Base-by-base conservation (phyloP, 768 basidiomycete species). In the Auricularia sp. region DNA sequence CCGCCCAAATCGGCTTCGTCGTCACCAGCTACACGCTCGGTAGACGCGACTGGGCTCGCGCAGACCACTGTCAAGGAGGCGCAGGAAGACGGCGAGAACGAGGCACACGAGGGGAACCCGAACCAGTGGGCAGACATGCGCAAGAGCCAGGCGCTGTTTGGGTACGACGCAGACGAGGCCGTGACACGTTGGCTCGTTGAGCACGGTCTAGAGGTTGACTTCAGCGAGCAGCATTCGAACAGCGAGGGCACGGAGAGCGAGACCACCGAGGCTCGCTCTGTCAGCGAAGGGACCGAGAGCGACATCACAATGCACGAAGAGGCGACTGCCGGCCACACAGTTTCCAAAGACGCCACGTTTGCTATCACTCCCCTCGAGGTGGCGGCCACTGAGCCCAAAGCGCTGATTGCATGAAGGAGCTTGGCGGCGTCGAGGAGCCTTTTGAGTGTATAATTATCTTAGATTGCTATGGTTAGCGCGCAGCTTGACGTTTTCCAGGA, bases 51-150 rank as follows among this genome's bases (percentile, higher is more conserved):
- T 2, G 44, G 35, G 35, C 21, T 39, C 36, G 62, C 24, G 34
- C 37, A 47, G 37, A 35, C 5, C n/a, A 11, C 71, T 58, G 24
- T 63, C 61, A 5, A 69, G 71, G 67, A 67, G 62, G 65, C 65
- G 68, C 39, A 59, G 3, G 47, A 67, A 61, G 65, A 63, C 37
- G 58, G 62, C 67, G 66, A 51, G 62, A 44, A 39, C 64, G 58
- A 63, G 34, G 16, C 75, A 75, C 33, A 66, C 29, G 69, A 72
- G 47, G 76, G 75, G 2, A 83, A 80, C 67, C 75, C 77, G 64
- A 85, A 85, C 67, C 78, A 83, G 66, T 85, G 85, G 85, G 83
- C 83, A 4, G 84, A 86, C 70, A 78, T 76, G 69, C 73, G 70
- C 62, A 84, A 83, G 77, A 84, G 73, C 63, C 65, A 59, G 42